A percentile compares a stretch with the other conserved stretches of the same genome.
Evolutionary conservation across 495 filamentous ascomycete genomes (phyloP).

Genomic region (Neurospora cerealis): DNA sequence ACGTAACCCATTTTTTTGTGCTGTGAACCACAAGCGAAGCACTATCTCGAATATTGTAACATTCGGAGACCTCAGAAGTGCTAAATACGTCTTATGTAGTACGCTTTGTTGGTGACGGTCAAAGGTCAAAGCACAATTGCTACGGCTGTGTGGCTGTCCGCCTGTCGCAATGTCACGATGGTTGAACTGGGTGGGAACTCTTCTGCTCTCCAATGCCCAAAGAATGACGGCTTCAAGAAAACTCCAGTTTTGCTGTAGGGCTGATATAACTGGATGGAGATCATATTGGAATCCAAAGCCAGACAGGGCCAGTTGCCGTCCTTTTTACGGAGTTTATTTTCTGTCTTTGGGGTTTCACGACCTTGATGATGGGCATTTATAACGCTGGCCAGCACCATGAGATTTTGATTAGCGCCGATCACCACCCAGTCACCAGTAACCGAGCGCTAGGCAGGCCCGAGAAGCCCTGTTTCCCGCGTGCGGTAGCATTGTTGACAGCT

Average conservation of each 20-base stretch:
- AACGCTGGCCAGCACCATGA: background rate
- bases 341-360: background rate
- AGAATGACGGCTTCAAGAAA: background rate
- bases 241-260: background rate
- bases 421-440: background rate
- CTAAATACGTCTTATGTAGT: background rate
- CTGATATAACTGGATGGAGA: background rate
- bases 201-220: background rate
- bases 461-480: background rate
- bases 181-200: background rate
- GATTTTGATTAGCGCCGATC: background rate
- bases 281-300: background rate
- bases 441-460: background rate
- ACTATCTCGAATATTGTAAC: background rate
- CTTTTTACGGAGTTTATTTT: background rate
- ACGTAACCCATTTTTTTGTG: background rate
- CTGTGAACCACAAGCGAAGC: background rate
- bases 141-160: background rate
- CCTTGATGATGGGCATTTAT: background rate
- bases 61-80: background rate
- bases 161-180: background rate
- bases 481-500: background rate
- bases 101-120: too few relatives aligned
- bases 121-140: background rate
- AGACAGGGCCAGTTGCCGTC: background rate